These are phyloP conservation scores for Drosera capensis DNA, from an alignment of 148 eudicot genomes.

Conservation along the genomic window DNA sequence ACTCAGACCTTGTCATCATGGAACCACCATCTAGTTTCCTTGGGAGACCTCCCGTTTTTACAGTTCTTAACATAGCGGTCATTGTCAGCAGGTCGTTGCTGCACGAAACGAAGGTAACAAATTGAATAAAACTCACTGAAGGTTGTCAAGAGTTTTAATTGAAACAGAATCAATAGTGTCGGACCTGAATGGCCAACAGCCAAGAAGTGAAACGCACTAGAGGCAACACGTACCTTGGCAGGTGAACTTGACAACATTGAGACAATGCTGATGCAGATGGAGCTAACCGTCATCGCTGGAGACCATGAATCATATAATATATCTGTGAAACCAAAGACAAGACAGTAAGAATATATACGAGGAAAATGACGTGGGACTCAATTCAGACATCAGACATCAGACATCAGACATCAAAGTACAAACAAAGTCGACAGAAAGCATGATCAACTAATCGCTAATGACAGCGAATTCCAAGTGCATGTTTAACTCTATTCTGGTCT, in stretches of 20 bases:
- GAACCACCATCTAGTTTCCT: constrained; percentile 85
- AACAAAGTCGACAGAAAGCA: too few species aligned
- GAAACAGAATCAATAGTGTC: not conserved
- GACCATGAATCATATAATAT: constrained; percentile 77
- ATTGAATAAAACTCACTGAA: not conserved
- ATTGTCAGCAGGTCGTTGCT: constrained; percentile 65
- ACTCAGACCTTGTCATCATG: constrained; percentile 52
- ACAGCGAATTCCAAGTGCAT: too few species aligned
- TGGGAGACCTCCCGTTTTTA: constrained; percentile 62
- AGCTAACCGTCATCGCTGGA: constrained; percentile 70
- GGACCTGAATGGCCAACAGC: not conserved
- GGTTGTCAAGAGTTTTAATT: not conserved
- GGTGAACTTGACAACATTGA: constrained; percentile 70
- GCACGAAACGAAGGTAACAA: constrained; percentile 4
- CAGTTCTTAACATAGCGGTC: constrained; percentile 72
- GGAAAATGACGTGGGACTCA: too few species aligned
- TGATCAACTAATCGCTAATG: too few species aligned
- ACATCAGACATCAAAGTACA: too few species aligned
- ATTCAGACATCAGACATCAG: too few species aligned
- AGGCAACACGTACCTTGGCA: constrained; percentile 26
- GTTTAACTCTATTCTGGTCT: too few species aligned
- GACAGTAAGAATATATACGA: too few species aligned
- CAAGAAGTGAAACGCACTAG: not conserved
- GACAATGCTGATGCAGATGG: constrained; percentile 58
- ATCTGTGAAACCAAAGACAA: constrained; percentile 23